Conservation (phyloP, 2,329 filamentous ascomycete species). For the Alternaria arborescens region DNA sequence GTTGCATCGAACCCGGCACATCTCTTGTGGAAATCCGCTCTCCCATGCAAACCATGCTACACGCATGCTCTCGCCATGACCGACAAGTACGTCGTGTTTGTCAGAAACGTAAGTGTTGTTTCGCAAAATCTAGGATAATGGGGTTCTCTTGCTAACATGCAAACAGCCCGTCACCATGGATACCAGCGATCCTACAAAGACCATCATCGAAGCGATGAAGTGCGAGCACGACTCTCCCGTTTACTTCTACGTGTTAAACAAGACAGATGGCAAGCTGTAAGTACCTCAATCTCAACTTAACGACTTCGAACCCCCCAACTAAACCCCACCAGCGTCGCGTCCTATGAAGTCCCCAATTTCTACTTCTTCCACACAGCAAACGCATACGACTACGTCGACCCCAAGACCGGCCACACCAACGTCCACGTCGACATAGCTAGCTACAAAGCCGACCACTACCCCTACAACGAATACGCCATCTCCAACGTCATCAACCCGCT, state of each 20-base stretch:
- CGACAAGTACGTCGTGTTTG: slow-evolving; percentile 1
- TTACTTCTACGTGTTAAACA: neutral
- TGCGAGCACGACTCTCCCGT: slow-evolving; percentile 1
- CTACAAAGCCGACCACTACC: slow-evolving; percentile 1
- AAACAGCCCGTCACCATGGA: neutral
- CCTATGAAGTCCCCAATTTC: neutral
- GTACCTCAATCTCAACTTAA: neutral
- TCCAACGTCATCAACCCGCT: slow-evolving; percentile 1
- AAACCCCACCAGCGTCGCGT: neutral
- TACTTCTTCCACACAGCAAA: slow-evolving; percentile 5
- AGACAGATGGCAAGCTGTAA: neutral
- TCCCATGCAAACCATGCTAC: slow-evolving; percentile 2
- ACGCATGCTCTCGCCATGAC: slow-evolving; percentile 6
- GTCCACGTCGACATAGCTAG: slow-evolving; percentile 1
- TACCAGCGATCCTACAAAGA: neutral
- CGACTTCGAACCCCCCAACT: neutral
- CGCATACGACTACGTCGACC: slow-evolving; percentile 2
- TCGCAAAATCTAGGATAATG: neutral
- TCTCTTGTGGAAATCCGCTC: neutral
- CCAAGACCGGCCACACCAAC: neutral
- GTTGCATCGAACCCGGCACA: neutral
- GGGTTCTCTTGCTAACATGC: neutral
- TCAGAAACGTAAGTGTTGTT: neutral
- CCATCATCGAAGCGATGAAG: neutral
- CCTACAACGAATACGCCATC: neutral